Base-by-base conservation (phyloP, 1,284 basidiomycete species). In the Porodaedalea pini region DNA sequence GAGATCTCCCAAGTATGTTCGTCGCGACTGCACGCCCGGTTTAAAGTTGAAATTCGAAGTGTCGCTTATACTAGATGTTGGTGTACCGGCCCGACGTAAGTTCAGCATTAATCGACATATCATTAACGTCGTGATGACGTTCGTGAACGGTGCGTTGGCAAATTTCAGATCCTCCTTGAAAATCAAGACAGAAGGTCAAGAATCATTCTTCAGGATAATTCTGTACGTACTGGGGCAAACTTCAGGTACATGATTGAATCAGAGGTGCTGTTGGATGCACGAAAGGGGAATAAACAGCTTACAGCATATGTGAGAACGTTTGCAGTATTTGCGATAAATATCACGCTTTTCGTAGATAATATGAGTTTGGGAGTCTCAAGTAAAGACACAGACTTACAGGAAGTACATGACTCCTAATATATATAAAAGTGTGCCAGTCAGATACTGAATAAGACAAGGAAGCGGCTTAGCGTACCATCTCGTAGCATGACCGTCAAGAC, bases 271-370 rank as follows among this genome's bases (percentile, higher is more conserved):
- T 23, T 8, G 25, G 13, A 25, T 6, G 2, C 6, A 27, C n/a
- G 1, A 1, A 29, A 37, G 23, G 13, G 34, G 10, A 31, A 23
- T 29, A 17, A 45, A 37, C 5, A 2, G 32, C 58, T 55, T 37
- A 59, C 58, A n/a, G 34, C 27, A 36, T 56, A 59, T n/a, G 48
- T 51, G 11, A 59, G 6, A 17, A 59, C 58, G 36, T 59, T 59
- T 31, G 53, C 48, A 21, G 56, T 15, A 51, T 59, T 59, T 6
- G 40, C 58, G 41, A 51, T 21, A 34, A 56, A 55, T 11, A 59
- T 59, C 19, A 59, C 54, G 10, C 58, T 59, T 34, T 44, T 6
- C 4, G 3, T 17, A 29, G 3, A 7, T 8, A 19, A 17, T 6
- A 21, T 19, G 31, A 31, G 23, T n/a, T 11, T 27, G 2, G 8